phyloP scores from a whole-genome alignment of 129 eudicot species.

The Tagetes erecta region DNA sequence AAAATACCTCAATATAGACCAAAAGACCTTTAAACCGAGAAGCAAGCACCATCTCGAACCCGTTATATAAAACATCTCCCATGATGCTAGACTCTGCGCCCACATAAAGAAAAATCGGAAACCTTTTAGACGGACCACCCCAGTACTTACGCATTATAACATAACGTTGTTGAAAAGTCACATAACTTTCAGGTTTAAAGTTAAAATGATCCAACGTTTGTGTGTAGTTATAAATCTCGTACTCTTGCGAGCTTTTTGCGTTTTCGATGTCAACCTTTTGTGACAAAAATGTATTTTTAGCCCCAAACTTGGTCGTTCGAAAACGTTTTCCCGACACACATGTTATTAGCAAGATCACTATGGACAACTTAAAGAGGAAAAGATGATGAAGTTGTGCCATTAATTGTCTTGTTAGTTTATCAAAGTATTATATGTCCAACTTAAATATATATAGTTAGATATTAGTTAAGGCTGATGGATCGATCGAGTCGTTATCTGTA shows the following conservation, averaged over 20 bases:
- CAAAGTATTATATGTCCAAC: neutral
- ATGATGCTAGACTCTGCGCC: constrained; percentile 13
- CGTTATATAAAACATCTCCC: neutral
- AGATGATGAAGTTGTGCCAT: neutral
- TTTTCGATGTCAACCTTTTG: neutral
- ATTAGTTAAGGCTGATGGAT: no score
- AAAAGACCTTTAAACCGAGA: constrained; percentile 35
- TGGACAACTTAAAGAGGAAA: constrained; percentile 9
- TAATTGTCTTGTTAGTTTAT: neutral
- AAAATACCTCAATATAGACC: constrained; percentile 35
- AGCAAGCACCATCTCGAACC: constrained; percentile 17
- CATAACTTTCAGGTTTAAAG: constrained; percentile 28
- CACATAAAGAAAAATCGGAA: constrained; percentile 30
- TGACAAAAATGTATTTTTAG: constrained; percentile 2
- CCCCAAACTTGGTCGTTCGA: constrained; percentile 17
- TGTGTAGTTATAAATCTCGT: constrained; percentile 24
- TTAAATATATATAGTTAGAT: no score
- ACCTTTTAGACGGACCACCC: constrained; percentile 20
- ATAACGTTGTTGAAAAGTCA: constrained; percentile 40
- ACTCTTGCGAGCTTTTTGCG: constrained; percentile 9
- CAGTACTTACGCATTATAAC: constrained; percentile 10
- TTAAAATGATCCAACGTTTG: constrained; percentile 38
- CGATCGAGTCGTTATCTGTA: no score
- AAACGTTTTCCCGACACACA: constrained; percentile 16
- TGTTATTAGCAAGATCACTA: constrained; percentile 1